These are phyloP conservation scores for Chrysopogon serrulatus DNA, from an alignment of 176 grass and related monocot genomes.

Conservation along the genomic window DNA sequence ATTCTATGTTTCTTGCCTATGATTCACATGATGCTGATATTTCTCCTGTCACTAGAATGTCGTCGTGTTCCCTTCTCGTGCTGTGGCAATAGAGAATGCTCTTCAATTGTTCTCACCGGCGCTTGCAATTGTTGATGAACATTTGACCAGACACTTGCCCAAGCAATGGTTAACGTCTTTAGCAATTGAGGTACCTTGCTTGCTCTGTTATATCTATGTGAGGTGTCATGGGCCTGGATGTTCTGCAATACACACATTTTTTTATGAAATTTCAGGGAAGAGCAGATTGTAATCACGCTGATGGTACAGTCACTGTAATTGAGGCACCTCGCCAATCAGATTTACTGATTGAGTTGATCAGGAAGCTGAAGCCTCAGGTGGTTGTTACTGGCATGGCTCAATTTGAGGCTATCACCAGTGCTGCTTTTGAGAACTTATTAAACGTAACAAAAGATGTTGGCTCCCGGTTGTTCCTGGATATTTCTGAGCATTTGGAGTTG, in stretches of 20 bases:
- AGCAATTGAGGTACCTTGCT: constrained; percentile 62
- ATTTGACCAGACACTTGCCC: constrained; percentile 90
- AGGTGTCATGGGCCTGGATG: not conserved
- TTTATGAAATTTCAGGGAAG: constrained; percentile 47
- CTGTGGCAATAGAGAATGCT: constrained; percentile 93
- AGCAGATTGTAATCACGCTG: constrained; percentile 18
- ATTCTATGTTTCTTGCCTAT: constrained; percentile 19
- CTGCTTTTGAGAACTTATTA: constrained; percentile 86
- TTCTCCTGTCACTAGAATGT: constrained; percentile 77
- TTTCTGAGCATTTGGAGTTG: constrained; percentile 88
- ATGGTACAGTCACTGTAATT: constrained; percentile 69
- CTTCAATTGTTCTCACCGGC: constrained; percentile 79
- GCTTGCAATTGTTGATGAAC: constrained; percentile 98
- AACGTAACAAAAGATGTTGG: constrained; percentile 71
- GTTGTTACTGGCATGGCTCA: constrained; percentile 90
- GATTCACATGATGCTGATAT: constrained; percentile 15
- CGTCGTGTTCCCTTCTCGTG: constrained; percentile 76
- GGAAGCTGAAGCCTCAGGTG: constrained; percentile 89
- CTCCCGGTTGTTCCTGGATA: constrained; percentile 77
- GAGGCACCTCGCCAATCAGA: constrained; percentile 95
- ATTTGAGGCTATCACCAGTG: constrained; percentile 91
- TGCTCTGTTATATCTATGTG: not conserved
- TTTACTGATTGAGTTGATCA: constrained; percentile 86
- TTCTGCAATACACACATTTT: not conserved
- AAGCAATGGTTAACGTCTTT: constrained; percentile 93